These are phyloP conservation scores for Apocynum venetum DNA, from an alignment of 257 asterid genomes.

Conservation along the genomic window DNA sequence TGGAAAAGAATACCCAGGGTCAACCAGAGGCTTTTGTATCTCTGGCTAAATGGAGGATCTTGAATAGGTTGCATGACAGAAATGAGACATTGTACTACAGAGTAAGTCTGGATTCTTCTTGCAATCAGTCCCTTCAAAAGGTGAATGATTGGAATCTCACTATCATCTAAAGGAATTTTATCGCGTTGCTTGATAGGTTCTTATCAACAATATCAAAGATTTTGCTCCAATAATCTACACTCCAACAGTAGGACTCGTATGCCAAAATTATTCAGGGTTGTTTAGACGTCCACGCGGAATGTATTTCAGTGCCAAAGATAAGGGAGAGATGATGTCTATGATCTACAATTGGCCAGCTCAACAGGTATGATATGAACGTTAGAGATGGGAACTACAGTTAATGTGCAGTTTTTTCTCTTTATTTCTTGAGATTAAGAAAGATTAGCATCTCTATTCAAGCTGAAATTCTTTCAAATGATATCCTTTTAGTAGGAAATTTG, in stretches of 20 bases:
- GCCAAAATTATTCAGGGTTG: slow-evolving; percentile 98
- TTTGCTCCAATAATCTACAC: slow-evolving; percentile 97
- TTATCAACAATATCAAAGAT: slow-evolving; percentile 79
- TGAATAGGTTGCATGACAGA: slow-evolving; percentile 95
- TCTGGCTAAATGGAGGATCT: slow-evolving; percentile 94
- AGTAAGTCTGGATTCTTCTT: slow-evolving; percentile 47
- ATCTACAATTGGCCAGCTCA: slow-evolving; percentile 93
- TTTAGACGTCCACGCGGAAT: slow-evolving; percentile 98
- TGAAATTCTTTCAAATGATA: background rate
- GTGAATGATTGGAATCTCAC: slow-evolving; percentile 10
- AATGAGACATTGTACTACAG: slow-evolving; percentile 96
- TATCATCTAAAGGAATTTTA: slow-evolving; percentile 18
- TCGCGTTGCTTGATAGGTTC: slow-evolving; percentile 49
- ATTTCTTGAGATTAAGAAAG: background rate
- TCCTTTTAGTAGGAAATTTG: background rate
- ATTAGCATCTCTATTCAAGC: background rate
- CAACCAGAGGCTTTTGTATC: slow-evolving; percentile 56
- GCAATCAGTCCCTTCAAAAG: slow-evolving; percentile 14
- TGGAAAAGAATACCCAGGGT: slow-evolving; percentile 87
- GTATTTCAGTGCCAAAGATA: slow-evolving; percentile 99
- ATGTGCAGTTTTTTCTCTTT: background rate
- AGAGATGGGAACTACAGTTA: background rate
- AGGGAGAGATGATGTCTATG: slow-evolving; percentile 99
- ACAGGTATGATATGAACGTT: slow-evolving; percentile 48
- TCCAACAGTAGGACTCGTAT: slow-evolving; percentile 97